Conservation (phyloP, 2,329 filamentous ascomycete genomes). For the Hypoxylon sp. region DNA sequence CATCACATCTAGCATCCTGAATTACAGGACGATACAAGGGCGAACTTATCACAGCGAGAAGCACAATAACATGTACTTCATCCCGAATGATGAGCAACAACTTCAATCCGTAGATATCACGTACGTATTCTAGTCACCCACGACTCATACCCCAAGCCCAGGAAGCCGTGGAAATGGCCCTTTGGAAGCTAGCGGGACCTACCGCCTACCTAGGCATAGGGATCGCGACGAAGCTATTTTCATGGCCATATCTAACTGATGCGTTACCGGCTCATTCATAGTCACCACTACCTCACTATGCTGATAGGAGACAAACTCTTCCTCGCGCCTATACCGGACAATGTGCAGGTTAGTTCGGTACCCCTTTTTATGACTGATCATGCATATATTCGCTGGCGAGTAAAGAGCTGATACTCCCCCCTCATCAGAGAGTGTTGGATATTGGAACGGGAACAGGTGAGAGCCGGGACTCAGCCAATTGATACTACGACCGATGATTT, state of each 20-base stretch:
- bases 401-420: conserved; percentile 9
- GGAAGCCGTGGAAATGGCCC: not conserved
- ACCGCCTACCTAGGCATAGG: not conserved
- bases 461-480: conserved; percentile 6
- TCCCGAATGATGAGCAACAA: conserved; percentile 49
- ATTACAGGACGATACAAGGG: conserved; percentile 52
- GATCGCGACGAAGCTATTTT: not conserved
- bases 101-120: conserved; percentile 48
- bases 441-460: conserved; percentile 57
- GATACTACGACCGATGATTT: not conserved
- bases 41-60: conserved; percentile 52
- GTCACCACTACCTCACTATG: conserved; percentile 51
- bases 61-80: conserved; percentile 47
- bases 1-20: conserved; percentile 51
- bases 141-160: not conserved
- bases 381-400: not conserved
- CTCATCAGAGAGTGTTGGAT: conserved; percentile 53
- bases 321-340: conserved; percentile 53
- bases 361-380: not conserved
- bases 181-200: not conserved
- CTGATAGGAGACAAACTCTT: conserved; percentile 53
- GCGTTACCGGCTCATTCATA: conserved; percentile 22
- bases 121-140: conserved; percentile 27
- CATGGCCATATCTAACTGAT: conserved; percentile 16
- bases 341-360: conserved; percentile 47